Conservation (phyloP, 208 protist species). For the Leishmania tropica region DNA sequence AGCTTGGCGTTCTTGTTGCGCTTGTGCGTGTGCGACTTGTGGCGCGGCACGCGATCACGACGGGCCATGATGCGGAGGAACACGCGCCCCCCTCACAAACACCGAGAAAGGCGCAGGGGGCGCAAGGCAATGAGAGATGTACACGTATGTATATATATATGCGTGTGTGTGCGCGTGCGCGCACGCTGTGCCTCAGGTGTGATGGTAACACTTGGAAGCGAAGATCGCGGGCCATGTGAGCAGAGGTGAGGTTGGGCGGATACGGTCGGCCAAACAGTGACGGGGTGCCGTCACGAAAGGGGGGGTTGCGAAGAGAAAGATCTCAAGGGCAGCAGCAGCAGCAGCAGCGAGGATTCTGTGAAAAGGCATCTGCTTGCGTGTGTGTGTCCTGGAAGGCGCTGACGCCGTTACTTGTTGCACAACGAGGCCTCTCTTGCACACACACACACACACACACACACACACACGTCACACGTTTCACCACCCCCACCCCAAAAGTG, state of each 20-base stretch:
- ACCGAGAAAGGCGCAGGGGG: neutral
- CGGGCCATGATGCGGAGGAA: slow-evolving; percentile 47
- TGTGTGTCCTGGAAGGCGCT: neutral
- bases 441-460: neutral
- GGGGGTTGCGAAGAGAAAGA: neutral
- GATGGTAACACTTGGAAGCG: neutral
- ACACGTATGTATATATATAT: neutral
- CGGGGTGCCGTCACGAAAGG: neutral
- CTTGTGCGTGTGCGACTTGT: slow-evolving; percentile 69
- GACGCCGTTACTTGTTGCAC: neutral
- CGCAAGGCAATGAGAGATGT: neutral
- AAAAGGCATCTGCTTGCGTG: neutral
- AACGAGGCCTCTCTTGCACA: neutral
- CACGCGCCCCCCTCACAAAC: neutral
- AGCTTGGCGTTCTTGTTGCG: slow-evolving; percentile 90
- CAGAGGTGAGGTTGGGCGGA: neutral
- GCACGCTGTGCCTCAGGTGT: neutral
- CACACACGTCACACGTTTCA: too few relatives aligned
- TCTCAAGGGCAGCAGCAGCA: neutral
- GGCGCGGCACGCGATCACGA: slow-evolving; percentile 72
- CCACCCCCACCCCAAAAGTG: neutral
- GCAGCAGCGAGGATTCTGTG: neutral
- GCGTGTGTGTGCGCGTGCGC: neutral
- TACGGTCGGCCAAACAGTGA: neutral
- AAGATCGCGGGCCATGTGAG: neutral